Evolutionary conservation across 1,284 basidiomycete species (phyloP), one percentile per base, ranked within the genome.

Genomic region (Pterulicium gracile): DNA sequence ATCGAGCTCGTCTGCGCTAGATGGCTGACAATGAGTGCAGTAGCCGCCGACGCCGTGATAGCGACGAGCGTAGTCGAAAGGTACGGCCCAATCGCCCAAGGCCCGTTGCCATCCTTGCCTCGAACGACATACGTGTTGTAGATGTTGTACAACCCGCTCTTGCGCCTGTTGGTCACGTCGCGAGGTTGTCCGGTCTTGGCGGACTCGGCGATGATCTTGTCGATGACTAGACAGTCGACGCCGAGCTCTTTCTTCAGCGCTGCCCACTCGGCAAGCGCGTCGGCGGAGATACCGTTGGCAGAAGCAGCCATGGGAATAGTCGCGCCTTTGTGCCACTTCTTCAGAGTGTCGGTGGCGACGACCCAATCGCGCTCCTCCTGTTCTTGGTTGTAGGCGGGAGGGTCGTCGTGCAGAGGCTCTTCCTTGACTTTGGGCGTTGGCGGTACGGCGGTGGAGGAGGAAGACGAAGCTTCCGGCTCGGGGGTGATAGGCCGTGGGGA

Each of bases 171-270:
- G 48, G 62, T 65, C 32, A 55, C 56, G 48, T 64, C 65, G 48
- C 55, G 54, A 54, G 57, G 13, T 3, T 57, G 55, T n/a, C 64
- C 61, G 3, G 61, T 65, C 52, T 65, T 68, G 14, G 61, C 58
- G 3, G 79, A 79, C 46, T 58, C 66, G 55, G 63, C 75, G 49
- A 89, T 64, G 47, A 81, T 66, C 58, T 80, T 76, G 59, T 90
- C 85, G 52, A 91, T 83, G 27, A 85, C 79, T n/a, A 66, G 56
- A 54, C 88, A 86, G 20, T 81, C 79, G 34, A 88, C 69, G 10
- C 85, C 86, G 1, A 88, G 69, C 56, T 87, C 82, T 24, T 76
- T 73, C 61, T 89, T 88, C 48, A 91, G 66, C 4, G 78, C 72
- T 50, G 74, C 75, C 81, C 87, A 88, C 52, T 84, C 81, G 54